Evolutionary conservation across 2,329 filamentous ascomycete species (phyloP).

Genomic region (Aspergillus transmontanensis): DNA sequence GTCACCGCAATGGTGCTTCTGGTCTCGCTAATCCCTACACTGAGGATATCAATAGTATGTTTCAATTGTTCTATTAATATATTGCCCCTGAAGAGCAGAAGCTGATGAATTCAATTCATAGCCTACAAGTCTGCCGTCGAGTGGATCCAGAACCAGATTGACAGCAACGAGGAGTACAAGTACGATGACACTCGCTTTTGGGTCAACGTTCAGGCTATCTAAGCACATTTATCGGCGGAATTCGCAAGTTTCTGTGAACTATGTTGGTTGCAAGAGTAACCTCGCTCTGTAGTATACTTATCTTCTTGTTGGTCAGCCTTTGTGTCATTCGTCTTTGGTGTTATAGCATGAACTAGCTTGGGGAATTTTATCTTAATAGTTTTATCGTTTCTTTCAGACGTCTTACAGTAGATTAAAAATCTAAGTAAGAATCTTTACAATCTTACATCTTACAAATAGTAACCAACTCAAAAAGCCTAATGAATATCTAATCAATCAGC

Average conservation of each 20-base stretch:
- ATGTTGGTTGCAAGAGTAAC: too few species aligned
- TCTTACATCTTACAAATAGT: background rate
- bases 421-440: background rate
- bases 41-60: constrained; percentile 10
- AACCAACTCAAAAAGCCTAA: background rate
- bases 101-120: background rate
- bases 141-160: constrained; percentile 34
- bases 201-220: constrained; percentile 20
- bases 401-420: background rate
- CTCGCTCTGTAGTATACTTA: background rate
- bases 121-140: constrained; percentile 29
- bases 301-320: background rate
- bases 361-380: background rate
- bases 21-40: constrained; percentile 28
- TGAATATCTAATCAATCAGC: background rate
- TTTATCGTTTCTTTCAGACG: background rate
- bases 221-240: background rate
- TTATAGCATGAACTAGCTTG: background rate
- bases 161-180: constrained; percentile 21
- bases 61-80: too few species aligned
- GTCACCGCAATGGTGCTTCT: constrained; percentile 26
- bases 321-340: background rate
- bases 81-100: rapidly evolving
- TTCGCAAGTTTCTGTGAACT: background rate
- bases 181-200: constrained; percentile 34